Conservation (phyloP, 2,329 filamentous ascomycete genomes). For the Arthrobotrys entomopaga region DNA sequence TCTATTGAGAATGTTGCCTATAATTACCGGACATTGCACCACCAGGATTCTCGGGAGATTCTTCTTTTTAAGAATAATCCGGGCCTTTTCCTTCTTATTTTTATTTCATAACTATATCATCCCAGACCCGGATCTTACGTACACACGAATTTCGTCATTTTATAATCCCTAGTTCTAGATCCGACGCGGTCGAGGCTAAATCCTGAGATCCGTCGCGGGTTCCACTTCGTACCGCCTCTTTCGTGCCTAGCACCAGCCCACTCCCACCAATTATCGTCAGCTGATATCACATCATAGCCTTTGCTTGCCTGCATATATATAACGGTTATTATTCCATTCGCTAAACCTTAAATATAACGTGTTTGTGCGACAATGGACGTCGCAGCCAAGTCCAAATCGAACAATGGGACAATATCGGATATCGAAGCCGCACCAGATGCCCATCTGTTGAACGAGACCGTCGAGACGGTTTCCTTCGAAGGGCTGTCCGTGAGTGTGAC, state of each 20-base stretch:
- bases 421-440: slow-evolving; percentile 48
- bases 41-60: not conserved
- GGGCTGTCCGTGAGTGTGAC: slow-evolving; percentile 26
- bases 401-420: slow-evolving; percentile 26
- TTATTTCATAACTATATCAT: no score
- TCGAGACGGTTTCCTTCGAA: slow-evolving; percentile 42
- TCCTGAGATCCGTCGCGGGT: no score
- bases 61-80: not conserved
- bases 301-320: slow-evolving; percentile 3
- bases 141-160: not conserved
- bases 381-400: slow-evolving; percentile 17
- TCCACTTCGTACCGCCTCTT: not conserved
- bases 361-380: slow-evolving; percentile 16
- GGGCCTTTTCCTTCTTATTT: not conserved
- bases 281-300: slow-evolving; percentile 6
- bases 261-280: not conserved
- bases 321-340: not conserved
- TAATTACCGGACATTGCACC: not conserved
- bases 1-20: not conserved
- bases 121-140: no score
- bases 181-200: no score
- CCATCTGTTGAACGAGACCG: slow-evolving; percentile 50
- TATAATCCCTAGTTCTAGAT: not conserved
- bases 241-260: not conserved
- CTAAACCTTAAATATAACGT: not conserved